phyloP scores from a whole-genome alignment of 371 early-diverging fungal species.

The Lichtheimia ramosa region DNA sequence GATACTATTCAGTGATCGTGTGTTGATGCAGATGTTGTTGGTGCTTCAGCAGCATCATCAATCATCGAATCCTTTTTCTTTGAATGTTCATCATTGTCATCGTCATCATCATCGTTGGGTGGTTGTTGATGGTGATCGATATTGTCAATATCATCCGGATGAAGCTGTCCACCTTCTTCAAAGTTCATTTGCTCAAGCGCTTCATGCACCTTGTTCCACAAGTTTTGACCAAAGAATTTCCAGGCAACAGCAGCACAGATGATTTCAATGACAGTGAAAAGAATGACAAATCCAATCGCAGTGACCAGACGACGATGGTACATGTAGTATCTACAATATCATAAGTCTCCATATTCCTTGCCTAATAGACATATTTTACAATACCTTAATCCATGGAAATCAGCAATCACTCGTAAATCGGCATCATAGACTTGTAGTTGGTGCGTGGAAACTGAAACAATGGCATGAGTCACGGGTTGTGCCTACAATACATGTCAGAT shows the following conservation, averaged over 20 bases:
- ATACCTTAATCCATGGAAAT: slow-evolving; percentile 76
- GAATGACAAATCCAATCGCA: slow-evolving; percentile 61
- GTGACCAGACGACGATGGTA: slow-evolving; percentile 83
- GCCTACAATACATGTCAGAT: slow-evolving; percentile 20
- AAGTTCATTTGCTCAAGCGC: slow-evolving; percentile 5
- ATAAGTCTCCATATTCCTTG: not conserved
- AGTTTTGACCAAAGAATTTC: slow-evolving; percentile 57
- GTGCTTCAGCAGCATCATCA: too few relatives aligned
- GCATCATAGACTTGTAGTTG: slow-evolving; percentile 75
- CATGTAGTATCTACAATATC: slow-evolving; percentile 65
- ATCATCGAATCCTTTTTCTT: too few relatives aligned
- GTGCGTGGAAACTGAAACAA: slow-evolving; percentile 61
- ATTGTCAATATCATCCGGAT: too few relatives aligned
- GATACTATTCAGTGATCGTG: too few relatives aligned
- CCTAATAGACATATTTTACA: not conserved
- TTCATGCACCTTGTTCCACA: slow-evolving; percentile 38
- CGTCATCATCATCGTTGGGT: too few relatives aligned
- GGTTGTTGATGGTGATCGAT: too few relatives aligned
- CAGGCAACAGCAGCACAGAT: slow-evolving; percentile 70
- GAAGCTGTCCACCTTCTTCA: too few relatives aligned
- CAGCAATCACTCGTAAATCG: slow-evolving; percentile 70
- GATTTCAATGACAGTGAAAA: slow-evolving; percentile 78
- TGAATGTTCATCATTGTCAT: too few relatives aligned
- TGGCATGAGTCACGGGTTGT: slow-evolving; percentile 66
- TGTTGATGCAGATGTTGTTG: too few relatives aligned